Base-by-base conservation (phyloP, 352 stramenopile species). In the Phytopythium litorale region DNA sequence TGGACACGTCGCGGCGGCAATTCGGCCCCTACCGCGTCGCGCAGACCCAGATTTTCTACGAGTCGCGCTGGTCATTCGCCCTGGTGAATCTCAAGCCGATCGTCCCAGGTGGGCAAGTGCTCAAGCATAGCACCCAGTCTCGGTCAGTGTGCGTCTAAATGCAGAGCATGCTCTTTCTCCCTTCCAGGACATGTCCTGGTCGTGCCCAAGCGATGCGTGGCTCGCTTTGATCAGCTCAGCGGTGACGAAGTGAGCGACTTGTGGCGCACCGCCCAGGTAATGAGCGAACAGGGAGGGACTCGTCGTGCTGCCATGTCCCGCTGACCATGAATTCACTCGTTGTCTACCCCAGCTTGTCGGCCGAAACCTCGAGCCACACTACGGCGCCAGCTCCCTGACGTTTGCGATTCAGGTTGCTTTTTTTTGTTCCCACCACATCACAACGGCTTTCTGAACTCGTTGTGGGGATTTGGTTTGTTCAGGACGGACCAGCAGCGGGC, bases 21-120 rank as follows among this genome's bases (percentile, higher is more conserved):
- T 92, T 89, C 58, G 80, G 80, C 4, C 63, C 74, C 30, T 74
- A 79, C 51, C 67, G 69, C 9, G 71, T 95, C 6, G 38, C 64
- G 3, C 49, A 65, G 23, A 71, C 69, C 6, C 73, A 93, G 62
- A 54, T 93, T 1, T 93, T 93, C 59, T 81, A 81, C 59, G 62
- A 88, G 54, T 83, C 75, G 6, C 11, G 60, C 7, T 60, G 80
- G 12, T 89, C 78, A 3, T 86, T 87, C 37, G 90, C 83, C 32
- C 81, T 98, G 67, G 93, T 98, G 28, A 98, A 98, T 66, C 75
- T 98, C 37, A 97, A 97, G 57, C 95, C 94, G 1, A 96, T 98
- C 62, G 91, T 98, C 33, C 76, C 80, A 68, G 92, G 82, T 88
- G 19, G 4, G 56, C 19, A 33, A 54, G 18, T 4, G 19, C 23